These are phyloP conservation scores for Penicillium turbatum DNA, from an alignment of 495 filamentous ascomycete species.

Conservation along the genomic window DNA sequence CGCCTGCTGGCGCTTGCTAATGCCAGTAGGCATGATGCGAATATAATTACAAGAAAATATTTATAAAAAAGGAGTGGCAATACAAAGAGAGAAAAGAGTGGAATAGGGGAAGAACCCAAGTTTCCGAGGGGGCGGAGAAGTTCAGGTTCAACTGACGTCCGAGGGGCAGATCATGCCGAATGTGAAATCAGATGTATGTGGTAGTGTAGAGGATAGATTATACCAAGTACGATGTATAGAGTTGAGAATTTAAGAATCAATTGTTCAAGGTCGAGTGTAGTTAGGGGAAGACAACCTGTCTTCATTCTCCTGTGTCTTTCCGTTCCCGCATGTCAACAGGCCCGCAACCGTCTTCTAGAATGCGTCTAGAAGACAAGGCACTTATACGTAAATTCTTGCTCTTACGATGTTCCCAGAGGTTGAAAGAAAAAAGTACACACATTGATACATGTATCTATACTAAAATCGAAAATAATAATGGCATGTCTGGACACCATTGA, in stretches of 20 bases:
- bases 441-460: neutral
- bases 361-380: neutral
- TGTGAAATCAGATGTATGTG: neutral
- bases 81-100: slow-evolving; percentile 11
- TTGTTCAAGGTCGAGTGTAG: neutral
- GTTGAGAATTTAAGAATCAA: neutral
- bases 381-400: neutral
- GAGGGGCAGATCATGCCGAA: slow-evolving; percentile 5
- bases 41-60: slow-evolving; percentile 6
- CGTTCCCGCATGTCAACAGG: neutral
- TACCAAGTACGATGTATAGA: neutral
- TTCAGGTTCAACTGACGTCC: slow-evolving; percentile 4
- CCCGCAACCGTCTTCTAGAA: slow-evolving; percentile 1
- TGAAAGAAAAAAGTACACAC: neutral
- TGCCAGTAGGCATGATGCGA: slow-evolving; percentile 47
- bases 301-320: neutral
- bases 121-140: slow-evolving; percentile 17
- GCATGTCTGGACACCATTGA: slow-evolving; percentile 42
- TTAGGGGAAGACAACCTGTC: neutral
- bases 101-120: slow-evolving; percentile 18
- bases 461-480: neutral
- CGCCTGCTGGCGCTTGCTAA: slow-evolving; percentile 92
- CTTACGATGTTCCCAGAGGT: neutral
- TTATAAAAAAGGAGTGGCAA: slow-evolving; percentile 18
- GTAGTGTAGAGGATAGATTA: neutral